Conservation (phyloP, 2,329 filamentous ascomycete species). For the Tolypocladium pustulatum region DNA sequence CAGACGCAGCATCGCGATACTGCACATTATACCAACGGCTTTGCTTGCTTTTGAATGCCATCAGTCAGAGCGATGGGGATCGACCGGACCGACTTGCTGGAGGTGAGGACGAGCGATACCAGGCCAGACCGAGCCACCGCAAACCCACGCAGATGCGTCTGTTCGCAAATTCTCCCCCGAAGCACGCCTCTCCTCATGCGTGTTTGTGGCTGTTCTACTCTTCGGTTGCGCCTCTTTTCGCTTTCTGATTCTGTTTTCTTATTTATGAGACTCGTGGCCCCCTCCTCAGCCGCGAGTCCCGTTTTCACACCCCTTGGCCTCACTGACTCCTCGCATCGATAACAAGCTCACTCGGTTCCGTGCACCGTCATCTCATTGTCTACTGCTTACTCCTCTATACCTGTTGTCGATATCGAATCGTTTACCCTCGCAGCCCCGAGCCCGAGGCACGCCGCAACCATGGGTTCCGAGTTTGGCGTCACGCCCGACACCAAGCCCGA, state of each 20-base stretch:
- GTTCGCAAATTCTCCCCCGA: not conserved
- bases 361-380: not conserved
- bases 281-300: not conserved
- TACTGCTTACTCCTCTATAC: not conserved
- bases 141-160: not conserved
- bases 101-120: not conserved
- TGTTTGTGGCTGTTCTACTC: not conserved
- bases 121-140: not conserved
- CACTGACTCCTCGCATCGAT: not conserved
- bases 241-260: not conserved
- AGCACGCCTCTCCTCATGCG: not conserved
- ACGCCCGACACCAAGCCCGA: constrained; percentile 18
- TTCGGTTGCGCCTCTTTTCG: not conserved
- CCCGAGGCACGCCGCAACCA: constrained; percentile 2
- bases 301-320: not conserved
- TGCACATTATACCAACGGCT: not conserved
- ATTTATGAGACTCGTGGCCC: not conserved
- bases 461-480: constrained; percentile 22
- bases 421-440: not conserved
- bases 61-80: not conserved
- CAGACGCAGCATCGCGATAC: not conserved
- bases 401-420: not conserved
- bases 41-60: not conserved
- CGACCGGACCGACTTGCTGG: not conserved
- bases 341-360: not conserved